A percentile compares a stretch with the other conserved stretches of the same genome.
Evolutionary conservation across 768 basidiomycete species (phyloP).

Genomic region (Antrodiella citrinella): DNA sequence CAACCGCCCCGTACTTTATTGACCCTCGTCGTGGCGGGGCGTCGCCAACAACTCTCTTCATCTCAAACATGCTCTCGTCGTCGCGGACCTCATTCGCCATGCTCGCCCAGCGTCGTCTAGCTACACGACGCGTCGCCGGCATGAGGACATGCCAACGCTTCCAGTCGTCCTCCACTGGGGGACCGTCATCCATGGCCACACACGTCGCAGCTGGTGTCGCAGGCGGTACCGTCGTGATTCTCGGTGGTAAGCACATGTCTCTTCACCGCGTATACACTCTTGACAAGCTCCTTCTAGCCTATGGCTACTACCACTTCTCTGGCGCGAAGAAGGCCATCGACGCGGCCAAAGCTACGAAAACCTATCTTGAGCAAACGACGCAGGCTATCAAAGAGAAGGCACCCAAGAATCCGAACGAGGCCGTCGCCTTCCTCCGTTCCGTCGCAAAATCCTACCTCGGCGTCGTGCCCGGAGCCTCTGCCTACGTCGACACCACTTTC

Average conservation of each 20-base stretch:
- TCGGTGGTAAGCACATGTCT: constrained; percentile 17
- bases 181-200: constrained; percentile 9
- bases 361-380: constrained; percentile 20
- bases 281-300: constrained; percentile 21
- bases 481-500: constrained; percentile 34
- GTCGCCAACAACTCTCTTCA: too few species aligned
- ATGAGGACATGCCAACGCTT: constrained; percentile 15
- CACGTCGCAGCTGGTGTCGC: constrained; percentile 22
- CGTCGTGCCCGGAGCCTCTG: constrained; percentile 30
- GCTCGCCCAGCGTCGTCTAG: constrained; percentile 1
- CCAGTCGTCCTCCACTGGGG: constrained; percentile 13
- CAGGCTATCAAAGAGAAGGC: constrained; percentile 19
- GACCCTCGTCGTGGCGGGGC: too few species aligned
- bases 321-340: constrained; percentile 30
- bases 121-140: constrained; percentile 15
- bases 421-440: constrained; percentile 29
- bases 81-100: background rate
- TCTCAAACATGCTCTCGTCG: background rate
- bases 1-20: too few species aligned
- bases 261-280: background rate
- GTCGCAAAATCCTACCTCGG: constrained; percentile 34
- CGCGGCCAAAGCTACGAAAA: constrained; percentile 21
- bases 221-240: constrained; percentile 23
- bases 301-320: constrained; percentile 34
- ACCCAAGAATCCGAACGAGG: constrained; percentile 23